Evolutionary conservation across 768 basidiomycete genomes (phyloP), one percentile per base, ranked within the genome.

Genomic region (Termitomyces heimii): DNA sequence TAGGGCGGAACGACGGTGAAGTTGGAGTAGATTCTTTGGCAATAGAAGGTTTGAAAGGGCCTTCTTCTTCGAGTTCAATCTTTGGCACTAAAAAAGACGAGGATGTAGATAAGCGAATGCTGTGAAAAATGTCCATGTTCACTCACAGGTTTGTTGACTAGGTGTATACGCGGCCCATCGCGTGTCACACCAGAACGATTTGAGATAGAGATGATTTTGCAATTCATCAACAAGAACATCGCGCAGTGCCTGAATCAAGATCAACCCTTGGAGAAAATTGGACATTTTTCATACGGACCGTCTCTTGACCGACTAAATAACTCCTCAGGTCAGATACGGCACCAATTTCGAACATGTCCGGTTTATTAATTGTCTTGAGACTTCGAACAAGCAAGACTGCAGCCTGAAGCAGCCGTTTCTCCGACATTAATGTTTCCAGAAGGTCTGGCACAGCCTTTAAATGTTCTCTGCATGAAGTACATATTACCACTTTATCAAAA

Each of bases 221-320:
- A 99, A 79, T 66, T 99, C 97, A 62, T 99, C 97, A 7, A 95
- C 78, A 56, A 99, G 74, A 55, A 98, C 97, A 62, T 98, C 97
- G 46, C 90, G 81, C 44, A 99, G 73, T 12, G 91, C 88, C 96
- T 98, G 65, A 34, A 56, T 22, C 26, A 50, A 34, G 56, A 50
- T 57, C 29, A 60, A 49, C 42, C 29, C 20, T 29, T 13, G 24
- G n/a, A 26, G 37, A 10, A 53, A 6, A 35, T 43, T 22, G 14
- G n/a, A 20, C 20, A 40, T 24, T 34, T 18, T 1, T 51, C 8
- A 57, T 28, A 58, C 81, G 44, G 60, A 94, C 96, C 55, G 80
- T 83, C 78, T 98, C 95, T 71, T 99, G 97, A 13, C 83, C 78
- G 31, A 78, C 71, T 26, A 98, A 80, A 73, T 98, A 98, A 62